A percentile compares a stretch with the other conserved stretches of the same genome.
Evolutionary conservation across 768 basidiomycete genomes (phyloP).

Genomic region (Solioccasus polychromus): DNA sequence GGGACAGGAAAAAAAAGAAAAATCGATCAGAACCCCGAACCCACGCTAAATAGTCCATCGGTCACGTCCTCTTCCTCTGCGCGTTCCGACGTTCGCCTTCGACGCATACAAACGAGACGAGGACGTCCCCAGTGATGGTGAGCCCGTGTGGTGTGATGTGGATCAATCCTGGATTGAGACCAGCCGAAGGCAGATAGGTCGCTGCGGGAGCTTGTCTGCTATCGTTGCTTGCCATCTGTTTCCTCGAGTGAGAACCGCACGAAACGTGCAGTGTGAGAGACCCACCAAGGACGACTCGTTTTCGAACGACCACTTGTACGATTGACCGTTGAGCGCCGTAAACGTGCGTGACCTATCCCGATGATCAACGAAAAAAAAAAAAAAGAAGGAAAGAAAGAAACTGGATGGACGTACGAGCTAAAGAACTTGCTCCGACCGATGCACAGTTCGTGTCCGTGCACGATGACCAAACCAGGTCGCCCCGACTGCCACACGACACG

Average conservation of each 20-base stretch:
- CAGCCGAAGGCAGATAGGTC: slow-evolving; percentile 25
- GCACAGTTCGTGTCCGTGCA: slow-evolving; percentile 28
- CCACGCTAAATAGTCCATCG: too few species aligned
- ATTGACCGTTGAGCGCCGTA: slow-evolving; percentile 33
- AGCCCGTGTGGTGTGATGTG: slow-evolving; percentile 33
- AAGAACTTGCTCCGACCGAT: slow-evolving; percentile 26
- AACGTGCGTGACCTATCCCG: slow-evolving; percentile 33
- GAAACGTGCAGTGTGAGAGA: background rate
- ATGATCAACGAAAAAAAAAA: background rate
- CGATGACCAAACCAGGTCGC: slow-evolving; percentile 23
- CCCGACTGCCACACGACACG: slow-evolving; percentile 32
- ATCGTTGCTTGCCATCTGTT: slow-evolving; percentile 32
- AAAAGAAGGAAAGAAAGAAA: background rate
- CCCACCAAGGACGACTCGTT: slow-evolving; percentile 31
- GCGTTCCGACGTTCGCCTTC: slow-evolving; percentile 33
- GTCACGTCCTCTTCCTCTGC: slow-evolving; percentile 19
- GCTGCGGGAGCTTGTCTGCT: slow-evolving; percentile 32
- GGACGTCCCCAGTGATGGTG: slow-evolving; percentile 32
- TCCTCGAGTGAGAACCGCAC: background rate
- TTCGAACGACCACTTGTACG: slow-evolving; percentile 34
- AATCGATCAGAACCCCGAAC: too few species aligned
- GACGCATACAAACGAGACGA: slow-evolving; percentile 31
- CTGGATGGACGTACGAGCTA: slow-evolving; percentile 27
- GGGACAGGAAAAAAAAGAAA: too few species aligned
- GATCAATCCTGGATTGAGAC: slow-evolving; percentile 29